phyloP scores from a whole-genome alignment of 805 yeast genomes.

The Suhomyces xylopsoci region DNA sequence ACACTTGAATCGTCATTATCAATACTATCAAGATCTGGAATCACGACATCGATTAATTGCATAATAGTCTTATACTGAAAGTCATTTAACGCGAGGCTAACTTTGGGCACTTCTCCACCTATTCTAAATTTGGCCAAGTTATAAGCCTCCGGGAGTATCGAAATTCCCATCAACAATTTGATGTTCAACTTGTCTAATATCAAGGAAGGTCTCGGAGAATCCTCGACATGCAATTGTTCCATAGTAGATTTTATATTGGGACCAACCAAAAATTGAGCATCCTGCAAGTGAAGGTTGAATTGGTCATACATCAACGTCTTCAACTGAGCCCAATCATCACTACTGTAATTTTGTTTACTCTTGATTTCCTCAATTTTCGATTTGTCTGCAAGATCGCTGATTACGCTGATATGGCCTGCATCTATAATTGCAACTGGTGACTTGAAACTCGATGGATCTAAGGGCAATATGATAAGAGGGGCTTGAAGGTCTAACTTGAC shows the following conservation, averaged over 20 bases:
- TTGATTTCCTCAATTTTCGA: constrained; percentile 66
- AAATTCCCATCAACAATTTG: constrained; percentile 71
- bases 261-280: constrained; percentile 87
- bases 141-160: constrained; percentile 78
- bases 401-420: constrained; percentile 90
- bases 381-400: constrained; percentile 75
- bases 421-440: constrained; percentile 90
- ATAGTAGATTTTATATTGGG: constrained; percentile 76
- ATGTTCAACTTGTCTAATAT: constrained; percentile 76
- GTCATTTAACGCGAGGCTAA: constrained; percentile 75
- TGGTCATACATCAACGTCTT: constrained; percentile 86
- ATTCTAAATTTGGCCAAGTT: constrained; percentile 70
- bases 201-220: constrained; percentile 46
- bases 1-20: constrained; percentile 33
- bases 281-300: constrained; percentile 70
- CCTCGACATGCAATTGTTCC: constrained; percentile 56
- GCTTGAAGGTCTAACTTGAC: constrained; percentile 88
- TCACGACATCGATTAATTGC: constrained; percentile 66
- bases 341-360: constrained; percentile 53
- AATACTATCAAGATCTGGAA: constrained; percentile 49
- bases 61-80: constrained; percentile 86
- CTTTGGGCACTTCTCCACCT: constrained; percentile 71
- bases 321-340: constrained; percentile 71
- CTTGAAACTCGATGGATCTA: constrained; percentile 72
- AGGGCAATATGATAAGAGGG: constrained; percentile 83